These are phyloP conservation scores for Dendrobium catenatum DNA, from an alignment of 106 monocot genomes.

Conservation along the genomic window DNA sequence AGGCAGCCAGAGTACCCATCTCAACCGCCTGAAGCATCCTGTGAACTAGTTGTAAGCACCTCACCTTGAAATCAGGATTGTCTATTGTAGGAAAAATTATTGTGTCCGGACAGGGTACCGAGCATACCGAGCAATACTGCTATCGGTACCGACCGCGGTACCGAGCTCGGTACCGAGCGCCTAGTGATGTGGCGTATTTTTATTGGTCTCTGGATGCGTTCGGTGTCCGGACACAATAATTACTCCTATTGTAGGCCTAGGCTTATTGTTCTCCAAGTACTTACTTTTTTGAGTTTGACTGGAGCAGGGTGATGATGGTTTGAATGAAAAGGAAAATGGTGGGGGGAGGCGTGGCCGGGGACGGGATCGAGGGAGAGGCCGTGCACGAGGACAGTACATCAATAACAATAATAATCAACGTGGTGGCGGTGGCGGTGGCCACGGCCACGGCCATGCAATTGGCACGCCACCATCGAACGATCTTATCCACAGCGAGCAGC, in stretches of 20 bases:
- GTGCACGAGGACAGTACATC: slow-evolving; percentile 40
- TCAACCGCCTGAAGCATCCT: slow-evolving; percentile 30
- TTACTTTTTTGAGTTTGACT: not conserved
- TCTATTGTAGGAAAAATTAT: too few relatives aligned
- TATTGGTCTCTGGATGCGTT: too few relatives aligned
- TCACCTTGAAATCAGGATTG: not conserved
- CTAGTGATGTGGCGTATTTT: too few relatives aligned
- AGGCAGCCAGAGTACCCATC: slow-evolving; percentile 37
- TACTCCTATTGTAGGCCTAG: too few relatives aligned
- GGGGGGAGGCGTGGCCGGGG: slow-evolving; percentile 33
- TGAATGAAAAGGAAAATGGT: slow-evolving; percentile 33
- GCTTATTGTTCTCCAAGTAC: not conserved
- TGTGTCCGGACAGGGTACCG: too few relatives aligned
- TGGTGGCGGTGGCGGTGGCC: slow-evolving; percentile 1
- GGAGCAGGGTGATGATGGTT: slow-evolving; percentile 38
- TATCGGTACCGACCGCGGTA: too few relatives aligned
- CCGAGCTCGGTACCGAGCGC: too few relatives aligned
- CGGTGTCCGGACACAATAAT: too few relatives aligned
- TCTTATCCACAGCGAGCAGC: slow-evolving; percentile 18
- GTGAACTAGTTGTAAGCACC: slow-evolving; percentile 33
- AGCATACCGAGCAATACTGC: too few relatives aligned
- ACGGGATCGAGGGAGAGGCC: slow-evolving; percentile 37
- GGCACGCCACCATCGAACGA: slow-evolving; percentile 37
- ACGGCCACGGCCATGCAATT: slow-evolving; percentile 17
- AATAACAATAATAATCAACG: slow-evolving; percentile 15